Percentiles rank a stretch among this genome's conserved stretches.
These are phyloP conservation scores for Phytophthora litchii DNA, from an alignment of 352 stramenopile species.

Conservation along the genomic window DNA sequence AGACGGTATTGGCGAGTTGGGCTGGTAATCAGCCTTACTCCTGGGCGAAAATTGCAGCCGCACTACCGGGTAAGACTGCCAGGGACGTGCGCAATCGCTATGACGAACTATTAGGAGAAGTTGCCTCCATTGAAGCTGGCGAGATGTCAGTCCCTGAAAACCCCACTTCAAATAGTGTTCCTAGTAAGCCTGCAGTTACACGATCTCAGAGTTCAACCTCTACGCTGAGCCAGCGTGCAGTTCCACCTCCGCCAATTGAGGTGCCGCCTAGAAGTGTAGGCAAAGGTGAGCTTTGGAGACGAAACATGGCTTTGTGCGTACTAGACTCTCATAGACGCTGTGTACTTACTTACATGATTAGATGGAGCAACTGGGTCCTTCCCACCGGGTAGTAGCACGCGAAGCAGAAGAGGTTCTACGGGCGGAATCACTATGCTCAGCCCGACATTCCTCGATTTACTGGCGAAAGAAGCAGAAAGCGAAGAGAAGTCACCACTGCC, in stretches of 20 bases:
- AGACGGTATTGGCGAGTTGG: constrained; percentile 73
- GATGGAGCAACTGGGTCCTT: constrained; percentile 22
- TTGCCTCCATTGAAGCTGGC: constrained; percentile 65
- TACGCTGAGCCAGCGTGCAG: constrained; percentile 55
- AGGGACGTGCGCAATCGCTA: constrained; percentile 78
- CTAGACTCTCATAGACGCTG: constrained; percentile 25
- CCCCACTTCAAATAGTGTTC: constrained; percentile 2
- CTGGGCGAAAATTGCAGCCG: constrained; percentile 78
- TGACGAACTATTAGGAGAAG: constrained; percentile 78
- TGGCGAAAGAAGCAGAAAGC: constrained; percentile 49
- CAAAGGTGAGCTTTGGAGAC: constrained; percentile 39
- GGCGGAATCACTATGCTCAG: constrained; percentile 62
- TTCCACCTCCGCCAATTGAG: constrained; percentile 71
- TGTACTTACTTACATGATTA: constrained; percentile 21
- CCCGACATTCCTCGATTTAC: constrained; percentile 78
- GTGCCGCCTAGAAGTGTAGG: constrained; percentile 40
- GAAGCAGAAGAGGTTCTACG: constrained; percentile 33
- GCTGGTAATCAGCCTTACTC: constrained; percentile 64
- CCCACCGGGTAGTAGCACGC: constrained; percentile 28
- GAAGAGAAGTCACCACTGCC: constrained; percentile 60
- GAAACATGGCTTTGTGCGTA: constrained; percentile 12
- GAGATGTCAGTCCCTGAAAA: constrained; percentile 6
- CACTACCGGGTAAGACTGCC: constrained; percentile 70
- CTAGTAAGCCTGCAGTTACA: constrained; percentile 1
- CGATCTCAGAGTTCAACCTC: constrained; percentile 23